Evolutionary conservation across 148 eudicot species (phyloP).

Genomic region (Chenopodium formosanum): DNA sequence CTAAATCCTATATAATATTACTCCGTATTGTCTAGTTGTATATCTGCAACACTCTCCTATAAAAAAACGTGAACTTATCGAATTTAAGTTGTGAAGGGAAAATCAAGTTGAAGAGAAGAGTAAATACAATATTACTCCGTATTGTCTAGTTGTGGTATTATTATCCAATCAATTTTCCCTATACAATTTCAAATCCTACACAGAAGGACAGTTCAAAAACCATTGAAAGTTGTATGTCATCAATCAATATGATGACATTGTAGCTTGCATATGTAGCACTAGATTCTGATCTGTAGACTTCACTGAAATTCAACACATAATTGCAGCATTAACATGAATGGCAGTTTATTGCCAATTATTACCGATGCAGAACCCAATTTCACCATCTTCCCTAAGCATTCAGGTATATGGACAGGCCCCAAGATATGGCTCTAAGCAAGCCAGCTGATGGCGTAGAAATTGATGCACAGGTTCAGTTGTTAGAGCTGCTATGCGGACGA

Average conservation of each 20-base stretch:
- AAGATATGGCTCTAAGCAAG: slow-evolving; percentile 59
- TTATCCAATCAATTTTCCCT: no score
- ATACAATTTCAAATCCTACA: background rate
- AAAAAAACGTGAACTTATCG: no score
- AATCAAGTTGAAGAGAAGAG: no score
- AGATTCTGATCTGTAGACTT: background rate
- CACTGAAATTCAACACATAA: background rate
- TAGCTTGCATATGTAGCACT: background rate
- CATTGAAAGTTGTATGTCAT: background rate
- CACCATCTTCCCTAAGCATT: background rate
- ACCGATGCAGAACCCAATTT: background rate
- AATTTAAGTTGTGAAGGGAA: no score
- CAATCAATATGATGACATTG: background rate
- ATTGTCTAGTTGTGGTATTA: no score
- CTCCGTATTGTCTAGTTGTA: no score
- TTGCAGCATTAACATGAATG: background rate
- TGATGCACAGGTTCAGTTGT: slow-evolving; percentile 78
- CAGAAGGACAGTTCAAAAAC: background rate
- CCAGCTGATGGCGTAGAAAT: slow-evolving; percentile 62
- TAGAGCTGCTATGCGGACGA: slow-evolving; percentile 66
- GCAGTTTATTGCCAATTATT: background rate
- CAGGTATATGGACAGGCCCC: slow-evolving; percentile 63
- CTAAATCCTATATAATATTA: no score
- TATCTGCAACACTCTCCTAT: no score
- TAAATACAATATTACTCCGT: no score